A percentile compares a stretch with the other conserved stretches of the same genome.
These are phyloP conservation scores for Boletus vermiculosoides DNA, from an alignment of 768 basidiomycete species.

Conservation along the genomic window DNA sequence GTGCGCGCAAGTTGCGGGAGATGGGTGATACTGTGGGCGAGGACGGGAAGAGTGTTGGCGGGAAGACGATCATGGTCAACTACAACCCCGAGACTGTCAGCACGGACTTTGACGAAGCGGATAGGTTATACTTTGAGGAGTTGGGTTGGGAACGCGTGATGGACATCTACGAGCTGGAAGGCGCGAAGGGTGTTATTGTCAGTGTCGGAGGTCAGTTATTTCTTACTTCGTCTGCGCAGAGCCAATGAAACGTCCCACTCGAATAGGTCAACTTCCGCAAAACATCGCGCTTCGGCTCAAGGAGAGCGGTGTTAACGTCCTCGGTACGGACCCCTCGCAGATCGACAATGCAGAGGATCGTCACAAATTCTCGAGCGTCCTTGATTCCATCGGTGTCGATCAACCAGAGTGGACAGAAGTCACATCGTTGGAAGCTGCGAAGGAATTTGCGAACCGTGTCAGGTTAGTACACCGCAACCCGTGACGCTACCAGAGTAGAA, in stretches of 20 bases:
- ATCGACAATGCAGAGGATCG: constrained; percentile 98
- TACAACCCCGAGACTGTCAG: constrained; percentile 99
- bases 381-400: constrained; percentile 93
- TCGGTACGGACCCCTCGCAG: constrained; percentile 92
- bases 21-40: constrained; percentile 53
- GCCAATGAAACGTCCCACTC: background rate
- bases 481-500: background rate
- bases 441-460: constrained; percentile 85
- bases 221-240: background rate
- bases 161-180: constrained; percentile 98
- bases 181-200: constrained; percentile 90
- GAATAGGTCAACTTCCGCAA: constrained; percentile 91
- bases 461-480: constrained; percentile 36
- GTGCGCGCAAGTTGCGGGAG: constrained; percentile 85
- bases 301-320: constrained; percentile 83
- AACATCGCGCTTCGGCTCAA: constrained; percentile 97
- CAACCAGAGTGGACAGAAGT: constrained; percentile 97
- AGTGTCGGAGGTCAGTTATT: constrained; percentile 82
- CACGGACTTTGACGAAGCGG: constrained; percentile 99
- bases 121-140: constrained; percentile 97
- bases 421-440: constrained; percentile 83
- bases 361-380: constrained; percentile 97
- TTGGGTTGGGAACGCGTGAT: constrained; percentile 97
- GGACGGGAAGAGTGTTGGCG: constrained; percentile 30
- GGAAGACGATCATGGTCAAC: constrained; percentile 98